These are phyloP conservation scores for Candida ponderosae DNA, from an alignment of 805 yeast genomes.

Conservation along the genomic window DNA sequence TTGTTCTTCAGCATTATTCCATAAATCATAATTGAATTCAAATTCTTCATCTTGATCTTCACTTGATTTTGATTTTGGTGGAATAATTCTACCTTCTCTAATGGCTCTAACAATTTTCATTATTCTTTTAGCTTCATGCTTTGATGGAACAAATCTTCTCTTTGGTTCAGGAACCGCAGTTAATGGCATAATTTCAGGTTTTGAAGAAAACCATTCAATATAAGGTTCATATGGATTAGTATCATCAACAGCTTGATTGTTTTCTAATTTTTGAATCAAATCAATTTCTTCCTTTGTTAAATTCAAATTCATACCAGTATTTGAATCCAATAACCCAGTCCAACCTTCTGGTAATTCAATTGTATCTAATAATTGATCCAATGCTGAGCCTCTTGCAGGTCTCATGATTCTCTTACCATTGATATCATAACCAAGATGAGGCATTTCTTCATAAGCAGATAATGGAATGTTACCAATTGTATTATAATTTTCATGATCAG, in stretches of 20 bases:
- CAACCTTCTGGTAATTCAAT: slow-evolving; percentile 97
- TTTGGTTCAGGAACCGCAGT: slow-evolving; percentile 96
- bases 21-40: slow-evolving; percentile 62
- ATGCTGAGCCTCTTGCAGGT: slow-evolving; percentile 94
- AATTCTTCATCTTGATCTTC: slow-evolving; percentile 41
- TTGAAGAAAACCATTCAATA: slow-evolving; percentile 90
- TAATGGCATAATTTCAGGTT: slow-evolving; percentile 82
- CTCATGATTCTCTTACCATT: slow-evolving; percentile 98
- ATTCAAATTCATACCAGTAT: slow-evolving; percentile 80
- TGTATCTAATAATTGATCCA: slow-evolving; percentile 80
- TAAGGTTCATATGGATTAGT: slow-evolving; percentile 86
- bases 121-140: slow-evolving; percentile 91
- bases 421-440: slow-evolving; percentile 94
- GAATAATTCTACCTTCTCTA: slow-evolving; percentile 89
- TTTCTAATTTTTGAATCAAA: slow-evolving; percentile 77
- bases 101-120: slow-evolving; percentile 96
- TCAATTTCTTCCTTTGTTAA: slow-evolving; percentile 84
- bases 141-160: slow-evolving; percentile 92
- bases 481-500: slow-evolving; percentile 72
- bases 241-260: slow-evolving; percentile 77
- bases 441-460: slow-evolving; percentile 92
- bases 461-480: slow-evolving; percentile 93
- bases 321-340: slow-evolving; percentile 91
- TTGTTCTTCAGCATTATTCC: slow-evolving; percentile 66
- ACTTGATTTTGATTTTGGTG: slow-evolving; percentile 51